These are phyloP conservation scores for Didymella keratinophila DNA, from an alignment of 2,329 filamentous ascomycete genomes.

Conservation along the genomic window DNA sequence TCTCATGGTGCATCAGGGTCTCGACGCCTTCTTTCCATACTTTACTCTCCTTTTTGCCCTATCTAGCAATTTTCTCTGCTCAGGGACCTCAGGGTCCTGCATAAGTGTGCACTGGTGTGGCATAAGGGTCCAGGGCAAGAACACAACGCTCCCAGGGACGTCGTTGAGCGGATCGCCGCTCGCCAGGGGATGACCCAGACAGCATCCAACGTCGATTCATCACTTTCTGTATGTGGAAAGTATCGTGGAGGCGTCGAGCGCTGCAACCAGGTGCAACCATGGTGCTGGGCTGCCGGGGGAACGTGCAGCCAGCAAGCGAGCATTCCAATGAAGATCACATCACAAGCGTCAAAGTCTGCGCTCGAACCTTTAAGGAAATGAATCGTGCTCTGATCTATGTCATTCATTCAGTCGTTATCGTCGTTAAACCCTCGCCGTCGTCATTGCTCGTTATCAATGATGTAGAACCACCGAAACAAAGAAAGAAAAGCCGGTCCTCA, in stretches of 20 bases:
- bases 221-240: not conserved
- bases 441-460: not conserved
- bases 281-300: not conserved
- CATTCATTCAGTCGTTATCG: constrained; percentile 12
- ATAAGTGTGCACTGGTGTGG: not conserved
- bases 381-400: not conserved
- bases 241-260: not conserved
- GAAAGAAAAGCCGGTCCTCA: constrained; percentile 9
- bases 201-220: not conserved
- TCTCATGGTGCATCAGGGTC: not conserved
- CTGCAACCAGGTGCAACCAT: not conserved
- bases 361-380: not conserved
- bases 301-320: not conserved
- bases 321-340: constrained; percentile 1
- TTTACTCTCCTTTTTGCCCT: not conserved
- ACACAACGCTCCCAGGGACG: not conserved
- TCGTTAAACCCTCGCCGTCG: not conserved
- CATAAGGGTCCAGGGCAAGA: not conserved
- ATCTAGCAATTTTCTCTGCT: not conserved
- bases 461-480: constrained; percentile 2
- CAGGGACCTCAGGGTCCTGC: not conserved
- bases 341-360: not conserved
- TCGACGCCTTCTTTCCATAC: not conserved
- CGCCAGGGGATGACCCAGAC: not conserved
- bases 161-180: not conserved